Evolutionary conservation across 2,329 filamentous ascomycete genomes (phyloP), one percentile per base, ranked within the genome.

Genomic region (Aureobasidium vineae): DNA sequence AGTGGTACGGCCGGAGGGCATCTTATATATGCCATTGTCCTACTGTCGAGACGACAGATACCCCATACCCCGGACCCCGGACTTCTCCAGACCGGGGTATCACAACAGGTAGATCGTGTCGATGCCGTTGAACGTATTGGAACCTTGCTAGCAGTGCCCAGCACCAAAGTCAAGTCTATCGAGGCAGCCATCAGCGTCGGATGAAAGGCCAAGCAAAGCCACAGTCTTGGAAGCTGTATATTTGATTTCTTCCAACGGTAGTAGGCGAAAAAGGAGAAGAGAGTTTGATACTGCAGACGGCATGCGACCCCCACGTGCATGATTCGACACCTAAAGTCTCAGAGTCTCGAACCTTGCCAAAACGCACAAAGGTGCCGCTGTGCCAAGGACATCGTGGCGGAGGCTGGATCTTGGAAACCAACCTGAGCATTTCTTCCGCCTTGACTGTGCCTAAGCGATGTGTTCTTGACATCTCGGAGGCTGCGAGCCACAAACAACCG

Each of bases 191-290:
- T 8, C 45, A 53, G 38, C 16, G 47, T 54, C 61, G 61, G 61
- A 64, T 64, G 61, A 64, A 64, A 64, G 61, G 61, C 61, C 61
- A 64, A 64, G 61, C 38, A 64, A 63, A 53, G 61, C 61, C 61
- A 64, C 61, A 23, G 49, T 45, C 61, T 64, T 64, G 61, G 61
- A 43, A 45, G 47, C 23, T 41, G 61, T 36, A 45, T 52, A 50
- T 45, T 45, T 64, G 59, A 61, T 47, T 33, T 31, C 28, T 16
- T 16, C 2, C 43, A 61, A 61, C 43, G 57, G 41, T 36, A 10
- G 43, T 36, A 41, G 21, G 57, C 28, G 23, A 49, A 33, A 33
- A 47, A 26, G 21, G 50, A 33, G 40, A 21, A 61, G n/a, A 61
- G 28, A 49, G 57, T 61, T 61, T 61, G 59, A 52, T 63, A 28